These are phyloP conservation scores for Paraleonurus japonicus DNA, from an alignment of 257 asterid species.

Conservation along the genomic window DNA sequence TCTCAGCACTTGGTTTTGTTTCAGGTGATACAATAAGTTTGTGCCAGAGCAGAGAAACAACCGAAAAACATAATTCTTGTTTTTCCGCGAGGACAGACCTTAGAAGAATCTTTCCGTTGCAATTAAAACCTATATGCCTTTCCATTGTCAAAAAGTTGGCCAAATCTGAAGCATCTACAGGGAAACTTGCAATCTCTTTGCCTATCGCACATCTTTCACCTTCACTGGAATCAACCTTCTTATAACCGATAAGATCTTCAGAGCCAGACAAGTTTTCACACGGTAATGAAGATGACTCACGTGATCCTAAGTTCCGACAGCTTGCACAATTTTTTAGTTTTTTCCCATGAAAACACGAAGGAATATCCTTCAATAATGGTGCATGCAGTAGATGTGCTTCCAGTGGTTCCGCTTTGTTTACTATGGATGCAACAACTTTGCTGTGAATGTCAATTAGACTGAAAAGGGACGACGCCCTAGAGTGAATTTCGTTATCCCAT, in stretches of 20 bases:
- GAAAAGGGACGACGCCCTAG: conserved; percentile 89
- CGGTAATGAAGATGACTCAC: conserved; percentile 43
- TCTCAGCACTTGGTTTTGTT: conserved; percentile 85
- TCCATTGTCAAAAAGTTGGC: conserved; percentile 94
- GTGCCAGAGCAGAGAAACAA: conserved; percentile 98
- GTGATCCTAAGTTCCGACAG: conserved; percentile 50
- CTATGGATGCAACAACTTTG: conserved; percentile 89
- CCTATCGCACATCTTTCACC: conserved; percentile 44
- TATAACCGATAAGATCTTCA: conserved; percentile 35
- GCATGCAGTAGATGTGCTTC: conserved; percentile 77
- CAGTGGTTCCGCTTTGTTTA: conserved; percentile 89
- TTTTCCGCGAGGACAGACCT: conserved; percentile 79
- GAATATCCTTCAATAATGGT: conserved; percentile 45
- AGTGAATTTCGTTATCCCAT: conserved; percentile 84
- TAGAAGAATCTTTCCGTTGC: conserved; percentile 75
- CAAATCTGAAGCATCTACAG: conserved; percentile 87
- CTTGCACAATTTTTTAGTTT: conserved; percentile 43
- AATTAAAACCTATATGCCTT: conserved; percentile 82
- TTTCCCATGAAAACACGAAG: conserved; percentile 60
- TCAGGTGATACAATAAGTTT: conserved; percentile 94
- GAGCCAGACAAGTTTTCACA: conserved; percentile 44
- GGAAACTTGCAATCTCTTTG: conserved; percentile 61
- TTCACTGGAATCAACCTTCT: conserved; percentile 37
- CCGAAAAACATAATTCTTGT: conserved; percentile 91
- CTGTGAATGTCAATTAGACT: conserved; percentile 91